Evolutionary conservation across 768 basidiomycete species (phyloP).

Genomic region (Pisolithus marmoratus): DNA sequence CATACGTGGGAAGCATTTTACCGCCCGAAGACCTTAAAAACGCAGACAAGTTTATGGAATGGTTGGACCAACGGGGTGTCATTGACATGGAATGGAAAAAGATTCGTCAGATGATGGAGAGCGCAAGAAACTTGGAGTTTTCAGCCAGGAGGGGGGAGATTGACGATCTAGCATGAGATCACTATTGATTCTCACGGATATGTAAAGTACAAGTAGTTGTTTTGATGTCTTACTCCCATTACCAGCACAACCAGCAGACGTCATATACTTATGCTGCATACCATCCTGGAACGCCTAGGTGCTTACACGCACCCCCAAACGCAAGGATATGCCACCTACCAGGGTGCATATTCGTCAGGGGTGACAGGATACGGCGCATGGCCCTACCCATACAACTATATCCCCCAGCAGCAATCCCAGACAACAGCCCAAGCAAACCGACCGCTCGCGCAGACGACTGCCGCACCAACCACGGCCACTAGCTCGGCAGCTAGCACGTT

Average conservation of each 20-base stretch:
- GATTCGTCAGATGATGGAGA: constrained; percentile 69
- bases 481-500: constrained; percentile 27
- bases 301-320: constrained; percentile 34
- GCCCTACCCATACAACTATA: constrained; percentile 66
- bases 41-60: constrained; percentile 77
- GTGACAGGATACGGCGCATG: constrained; percentile 65
- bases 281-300: constrained; percentile 40
- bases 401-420: constrained; percentile 33
- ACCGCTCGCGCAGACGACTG: constrained; percentile 21
- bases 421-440: constrained; percentile 22
- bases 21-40: constrained; percentile 66
- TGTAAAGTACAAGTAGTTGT: not conserved
- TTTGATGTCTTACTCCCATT: constrained; percentile 33
- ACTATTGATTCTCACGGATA: no score
- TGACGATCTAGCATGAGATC: constrained; percentile 12
- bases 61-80: constrained; percentile 66
- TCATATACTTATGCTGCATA: constrained; percentile 66
- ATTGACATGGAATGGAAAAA: constrained; percentile 68
- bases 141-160: constrained; percentile 40
- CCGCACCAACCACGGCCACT: constrained; percentile 25
- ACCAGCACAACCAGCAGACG: constrained; percentile 29
- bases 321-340: constrained; percentile 45
- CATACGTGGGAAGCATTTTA: constrained; percentile 44
- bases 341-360: constrained; percentile 50
- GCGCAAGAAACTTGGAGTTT: constrained; percentile 58